Percentiles rank a stretch among this genome's conserved stretches.
These are phyloP conservation scores for Colletotrichum brevisporum DNA, from an alignment of 2,329 filamentous ascomycete genomes.

Conservation along the genomic window DNA sequence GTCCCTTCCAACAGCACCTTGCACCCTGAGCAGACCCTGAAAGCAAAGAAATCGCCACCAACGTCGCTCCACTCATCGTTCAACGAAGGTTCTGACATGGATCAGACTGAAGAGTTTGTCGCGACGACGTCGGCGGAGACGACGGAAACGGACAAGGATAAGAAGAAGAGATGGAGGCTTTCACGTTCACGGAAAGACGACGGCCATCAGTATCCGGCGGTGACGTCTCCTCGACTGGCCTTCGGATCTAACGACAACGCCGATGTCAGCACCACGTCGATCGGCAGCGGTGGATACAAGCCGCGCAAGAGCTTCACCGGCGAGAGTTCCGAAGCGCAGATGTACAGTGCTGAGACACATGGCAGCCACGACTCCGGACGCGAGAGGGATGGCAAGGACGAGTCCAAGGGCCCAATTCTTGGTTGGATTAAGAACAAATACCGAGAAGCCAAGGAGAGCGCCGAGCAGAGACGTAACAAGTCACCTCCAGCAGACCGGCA, in stretches of 20 bases:
- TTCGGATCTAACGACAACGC: conserved; percentile 75
- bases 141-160: conserved; percentile 73
- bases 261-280: conserved; percentile 76
- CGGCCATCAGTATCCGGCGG: conserved; percentile 54
- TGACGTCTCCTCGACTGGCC: conserved; percentile 60
- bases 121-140: conserved; percentile 45
- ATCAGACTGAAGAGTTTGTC: conserved; percentile 75
- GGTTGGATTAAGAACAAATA: conserved; percentile 74
- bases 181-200: conserved; percentile 75
- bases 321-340: conserved; percentile 63
- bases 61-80: conserved; percentile 82
- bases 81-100: conserved; percentile 86
- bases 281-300: conserved; percentile 72
- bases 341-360: conserved; percentile 56
- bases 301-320: conserved; percentile 65
- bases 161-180: conserved; percentile 80
- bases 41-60: conserved; percentile 79
- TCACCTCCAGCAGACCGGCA: conserved; percentile 64
- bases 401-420: conserved; percentile 63
- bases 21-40: conserved; percentile 66
- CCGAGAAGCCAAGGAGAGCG: conserved; percentile 70
- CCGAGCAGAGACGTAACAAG: conserved; percentile 68
- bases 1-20: conserved; percentile 56
- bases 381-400: conserved; percentile 60
- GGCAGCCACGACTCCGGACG: conserved; percentile 52